phyloP scores from a whole-genome alignment of 139 green algal species.

The Pleodorina starrii region DNA sequence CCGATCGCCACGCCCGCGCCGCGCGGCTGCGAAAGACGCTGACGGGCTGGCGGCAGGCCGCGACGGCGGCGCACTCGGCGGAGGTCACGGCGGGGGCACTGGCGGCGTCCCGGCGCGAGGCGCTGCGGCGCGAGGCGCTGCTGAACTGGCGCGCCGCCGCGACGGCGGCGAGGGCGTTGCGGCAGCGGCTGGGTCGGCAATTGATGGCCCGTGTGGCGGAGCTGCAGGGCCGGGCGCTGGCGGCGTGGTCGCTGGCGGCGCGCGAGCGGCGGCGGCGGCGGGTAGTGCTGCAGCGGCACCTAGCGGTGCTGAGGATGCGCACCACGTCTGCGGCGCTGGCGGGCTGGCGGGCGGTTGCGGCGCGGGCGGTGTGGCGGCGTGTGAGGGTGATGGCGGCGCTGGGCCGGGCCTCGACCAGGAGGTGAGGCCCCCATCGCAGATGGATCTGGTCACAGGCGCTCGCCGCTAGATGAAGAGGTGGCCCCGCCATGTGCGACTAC shows the following conservation, averaged over 20 bases:
- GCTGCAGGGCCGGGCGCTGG: constrained; percentile 12
- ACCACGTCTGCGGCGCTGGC: not conserved
- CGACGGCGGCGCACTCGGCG: not conserved
- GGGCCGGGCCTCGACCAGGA: not conserved
- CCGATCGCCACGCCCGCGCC: not conserved
- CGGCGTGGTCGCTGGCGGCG: not conserved
- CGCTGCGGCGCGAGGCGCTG: not conserved
- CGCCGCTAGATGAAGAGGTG: too few species aligned
- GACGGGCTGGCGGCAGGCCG: not conserved
- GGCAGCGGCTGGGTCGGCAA: not conserved
- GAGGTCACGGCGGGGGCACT: not conserved
- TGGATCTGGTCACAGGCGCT: too few species aligned
- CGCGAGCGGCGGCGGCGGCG: not conserved
- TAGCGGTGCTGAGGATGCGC: not conserved
- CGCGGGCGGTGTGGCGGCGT: not conserved
- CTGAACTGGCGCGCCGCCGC: not conserved
- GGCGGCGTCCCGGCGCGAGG: not conserved
- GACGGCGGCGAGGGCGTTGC: not conserved
- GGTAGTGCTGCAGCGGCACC: not conserved
- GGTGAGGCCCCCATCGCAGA: too few species aligned
- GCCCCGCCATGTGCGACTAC: too few species aligned
- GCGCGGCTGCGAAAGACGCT: not conserved
- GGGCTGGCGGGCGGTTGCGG: not conserved
- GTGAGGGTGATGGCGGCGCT: not conserved
- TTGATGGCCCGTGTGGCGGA: not conserved